Evolutionary conservation across 139 green algal genomes (phyloP), one percentile per base, ranked within the genome.

Genomic region (Auxenochlorella protothecoides): DNA sequence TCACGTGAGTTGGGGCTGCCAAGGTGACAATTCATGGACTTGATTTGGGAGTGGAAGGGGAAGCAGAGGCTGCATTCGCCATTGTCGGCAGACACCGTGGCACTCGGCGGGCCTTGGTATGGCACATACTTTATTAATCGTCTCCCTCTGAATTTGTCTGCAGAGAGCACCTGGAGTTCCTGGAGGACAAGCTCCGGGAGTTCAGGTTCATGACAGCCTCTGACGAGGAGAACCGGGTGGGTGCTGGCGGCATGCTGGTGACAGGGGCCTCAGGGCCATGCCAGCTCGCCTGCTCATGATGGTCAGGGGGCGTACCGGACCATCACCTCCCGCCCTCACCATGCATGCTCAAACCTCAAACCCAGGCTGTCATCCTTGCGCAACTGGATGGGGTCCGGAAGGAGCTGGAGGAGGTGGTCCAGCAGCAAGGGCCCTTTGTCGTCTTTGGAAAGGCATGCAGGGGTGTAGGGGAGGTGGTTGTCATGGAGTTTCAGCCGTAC

Each of bases 141-240:
- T 44, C 27, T 44, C 27, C 27, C 27, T 44, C 27, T 44, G 27
- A 44, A 44, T 44, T 44, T 12, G 10, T 16, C 2, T 80, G 78
- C 83, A 88, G 83, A 10, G 76, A 83, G 61, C 78, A 85, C 57
- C 75, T 88, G 65, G 83, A 88, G 68, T 72, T 79, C 16, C 55
- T 88, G 55, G 83, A 88, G 68, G 83, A 87, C 70, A 88, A 88
- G 67, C 72, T 88, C 66, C 68, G 83, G 5, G 83, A 88, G 68
- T 80, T 77, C 27, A 68, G 75, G 3, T 67, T 76, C 12, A 44
- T 80, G 15, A 74, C 78, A 55, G 53, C 71, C 3, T 10, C 53
- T 0, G 62, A 78, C 51, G 52, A 65, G 53, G 82, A 87, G 3
- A 77, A 87, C 53, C 85, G 81, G 75, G 81, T 79, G 55, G 10